phyloP scores from a whole-genome alignment of 495 filamentous ascomycete species.

The Geopyxis carbonaria region DNA sequence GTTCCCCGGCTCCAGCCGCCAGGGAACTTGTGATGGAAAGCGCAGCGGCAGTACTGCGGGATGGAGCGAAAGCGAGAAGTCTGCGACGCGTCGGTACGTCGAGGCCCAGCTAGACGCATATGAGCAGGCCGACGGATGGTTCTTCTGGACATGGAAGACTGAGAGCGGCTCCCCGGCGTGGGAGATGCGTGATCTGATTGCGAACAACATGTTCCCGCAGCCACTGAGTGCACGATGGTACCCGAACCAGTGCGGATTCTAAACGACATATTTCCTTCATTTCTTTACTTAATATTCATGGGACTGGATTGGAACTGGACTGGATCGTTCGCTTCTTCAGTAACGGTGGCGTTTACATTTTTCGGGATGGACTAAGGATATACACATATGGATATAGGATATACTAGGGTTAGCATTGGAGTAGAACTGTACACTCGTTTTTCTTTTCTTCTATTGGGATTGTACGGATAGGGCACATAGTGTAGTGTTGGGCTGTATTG shows the following conservation, averaged over 20 bases:
- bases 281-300: too few relatives aligned
- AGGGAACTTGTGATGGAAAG: slow-evolving; percentile 38
- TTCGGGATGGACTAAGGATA: too few relatives aligned
- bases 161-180: slow-evolving; percentile 67
- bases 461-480: too few relatives aligned
- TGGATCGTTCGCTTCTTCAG: too few relatives aligned
- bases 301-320: too few relatives aligned
- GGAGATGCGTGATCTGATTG: slow-evolving; percentile 55
- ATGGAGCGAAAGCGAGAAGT: slow-evolving; percentile 17
- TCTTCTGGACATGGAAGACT: slow-evolving; percentile 80
- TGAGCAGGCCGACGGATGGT: slow-evolving; percentile 51
- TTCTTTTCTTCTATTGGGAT: too few relatives aligned
- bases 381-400: too few relatives aligned
- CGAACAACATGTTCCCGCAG: slow-evolving; percentile 44
- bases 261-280: too few relatives aligned
- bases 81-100: slow-evolving; percentile 32
- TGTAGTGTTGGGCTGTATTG: too few relatives aligned
- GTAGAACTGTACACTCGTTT: too few relatives aligned
- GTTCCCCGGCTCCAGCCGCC: slow-evolving; percentile 29
- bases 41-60: slow-evolving; percentile 10
- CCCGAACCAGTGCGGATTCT: slow-evolving; percentile 7
- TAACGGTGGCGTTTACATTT: too few relatives aligned
- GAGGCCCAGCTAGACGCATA: slow-evolving; percentile 61
- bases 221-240: slow-evolving; percentile 25
- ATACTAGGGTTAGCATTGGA: too few relatives aligned